Evolutionary conservation across 768 basidiomycete species (phyloP), one percentile per base, ranked within the genome.

Genomic region (Hygrophorus pudorinus): DNA sequence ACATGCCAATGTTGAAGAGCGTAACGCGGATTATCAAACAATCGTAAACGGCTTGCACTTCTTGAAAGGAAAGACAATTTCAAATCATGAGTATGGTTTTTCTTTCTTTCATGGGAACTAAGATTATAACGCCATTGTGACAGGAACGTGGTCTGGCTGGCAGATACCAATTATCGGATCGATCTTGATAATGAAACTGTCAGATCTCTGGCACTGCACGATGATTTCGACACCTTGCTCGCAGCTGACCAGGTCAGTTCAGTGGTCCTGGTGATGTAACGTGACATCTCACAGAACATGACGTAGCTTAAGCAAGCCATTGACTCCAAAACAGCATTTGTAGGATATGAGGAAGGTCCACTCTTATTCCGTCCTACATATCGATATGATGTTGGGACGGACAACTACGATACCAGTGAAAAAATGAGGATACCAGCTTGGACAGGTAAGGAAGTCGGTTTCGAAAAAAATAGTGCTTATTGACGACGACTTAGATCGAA

Each of bases 391-490:
- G 57, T 82, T 5, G 77, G 79, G 8, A 80, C 91, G 7, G 85
- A 96, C 49, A 71, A 71, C 38, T 99, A 97, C 59, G 96, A 99
- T 60, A 85, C 89, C 11, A 87, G 89, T 57, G 96, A 98, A 63
- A 99, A 98, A 67, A 78, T 82, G 75, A 77, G 96, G 18, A 84
- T 96, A 56, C 96, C 96, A 4, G 90, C 94, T 13, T 98, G 93
- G 93, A 98, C 94, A 54, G 91, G 91, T 91, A 45, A 47, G 73
- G 51, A 4, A 31, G 42, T 31, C 24, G 21, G 24, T 27, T 31
- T n/a, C 21, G 12, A 29, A 45, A 21, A 31, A 16, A 14, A 32
- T 18, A 39, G 3, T 3, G 24, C 28, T 48, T 48, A 45, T 37
- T 60, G 43, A 54, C n/a, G 11, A 35, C 41, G 43, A 31, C 31